These are phyloP conservation scores for Ajuga chamaepitys DNA, from an alignment of 257 asterid genomes.

Conservation along the genomic window DNA sequence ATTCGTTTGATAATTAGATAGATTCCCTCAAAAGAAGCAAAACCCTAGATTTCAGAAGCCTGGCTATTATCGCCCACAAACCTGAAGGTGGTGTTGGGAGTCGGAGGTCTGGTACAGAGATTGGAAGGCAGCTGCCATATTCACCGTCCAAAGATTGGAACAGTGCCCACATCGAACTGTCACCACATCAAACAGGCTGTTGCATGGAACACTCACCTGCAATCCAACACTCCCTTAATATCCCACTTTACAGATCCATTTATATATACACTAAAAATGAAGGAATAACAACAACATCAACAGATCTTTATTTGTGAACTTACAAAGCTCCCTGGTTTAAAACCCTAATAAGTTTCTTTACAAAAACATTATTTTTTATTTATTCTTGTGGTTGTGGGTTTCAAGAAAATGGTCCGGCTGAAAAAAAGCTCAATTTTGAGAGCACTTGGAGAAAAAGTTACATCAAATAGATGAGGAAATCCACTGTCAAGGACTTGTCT, in stretches of 20 bases:
- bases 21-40: constrained; percentile 56
- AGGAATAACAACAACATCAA: background rate
- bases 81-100: constrained; percentile 45
- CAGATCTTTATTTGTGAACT: background rate
- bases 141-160: constrained; percentile 73
- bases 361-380: background rate
- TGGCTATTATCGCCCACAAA: constrained; percentile 44
- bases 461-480: background rate
- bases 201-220: constrained; percentile 96
- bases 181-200: constrained; percentile 66
- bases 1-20: constrained; percentile 1
- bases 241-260: constrained; percentile 1
- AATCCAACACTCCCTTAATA: background rate
- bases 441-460: too few relatives aligned
- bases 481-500: constrained; percentile 31
- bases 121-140: constrained; percentile 88
- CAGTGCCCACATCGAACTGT: constrained; percentile 96
- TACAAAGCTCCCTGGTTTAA: background rate
- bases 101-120: constrained; percentile 33
- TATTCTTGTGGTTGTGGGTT: background rate
- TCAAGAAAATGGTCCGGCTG: constrained; percentile 2
- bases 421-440: background rate
- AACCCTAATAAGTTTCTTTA: constrained; percentile 10
- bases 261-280: background rate
- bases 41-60: constrained; percentile 58